Percentiles rank a stretch among this genome's conserved stretches.
Evolutionary conservation across 2,329 filamentous ascomycete genomes (phyloP).

Genomic region (Stachybotrys chartarum): DNA sequence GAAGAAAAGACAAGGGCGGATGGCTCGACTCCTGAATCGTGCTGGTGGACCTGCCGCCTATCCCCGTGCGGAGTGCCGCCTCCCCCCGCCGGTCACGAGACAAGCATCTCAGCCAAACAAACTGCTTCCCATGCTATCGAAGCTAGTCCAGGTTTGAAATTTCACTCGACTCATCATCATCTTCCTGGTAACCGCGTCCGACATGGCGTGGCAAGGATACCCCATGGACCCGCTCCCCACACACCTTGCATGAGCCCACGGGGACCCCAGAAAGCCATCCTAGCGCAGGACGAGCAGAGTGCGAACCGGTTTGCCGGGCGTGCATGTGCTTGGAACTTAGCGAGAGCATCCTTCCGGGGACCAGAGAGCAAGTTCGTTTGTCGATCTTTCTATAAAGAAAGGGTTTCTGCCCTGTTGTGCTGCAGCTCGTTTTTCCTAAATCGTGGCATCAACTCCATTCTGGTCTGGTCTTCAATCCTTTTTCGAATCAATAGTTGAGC

Average conservation of each 20-base stretch:
- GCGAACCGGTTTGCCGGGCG: background rate
- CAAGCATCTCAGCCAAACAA: background rate
- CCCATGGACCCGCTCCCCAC: background rate
- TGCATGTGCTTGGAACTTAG: background rate
- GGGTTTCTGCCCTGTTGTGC: background rate
- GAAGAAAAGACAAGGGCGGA: background rate
- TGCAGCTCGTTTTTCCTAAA: no score
- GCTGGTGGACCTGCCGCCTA: slow-evolving; percentile 4
- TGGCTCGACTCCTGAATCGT: background rate
- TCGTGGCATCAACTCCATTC: background rate
- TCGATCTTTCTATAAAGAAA: background rate
- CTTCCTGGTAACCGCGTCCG: background rate
- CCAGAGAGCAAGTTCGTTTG: background rate
- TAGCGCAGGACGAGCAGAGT: background rate
- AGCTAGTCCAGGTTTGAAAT: no score
- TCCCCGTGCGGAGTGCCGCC: slow-evolving; percentile 3
- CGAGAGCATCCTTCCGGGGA: background rate
- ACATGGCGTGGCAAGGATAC: background rate
- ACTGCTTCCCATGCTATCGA: no score
- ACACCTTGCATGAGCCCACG: slow-evolving; percentile 2
- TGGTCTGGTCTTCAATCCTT: background rate
- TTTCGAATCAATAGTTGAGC: background rate
- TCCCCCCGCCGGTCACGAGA: background rate
- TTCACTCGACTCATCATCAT: no score
- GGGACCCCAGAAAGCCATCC: slow-evolving; percentile 1